Evolutionary conservation across 2,329 filamentous ascomycete genomes (phyloP).

Genomic region (Aspergillus vadensis): DNA sequence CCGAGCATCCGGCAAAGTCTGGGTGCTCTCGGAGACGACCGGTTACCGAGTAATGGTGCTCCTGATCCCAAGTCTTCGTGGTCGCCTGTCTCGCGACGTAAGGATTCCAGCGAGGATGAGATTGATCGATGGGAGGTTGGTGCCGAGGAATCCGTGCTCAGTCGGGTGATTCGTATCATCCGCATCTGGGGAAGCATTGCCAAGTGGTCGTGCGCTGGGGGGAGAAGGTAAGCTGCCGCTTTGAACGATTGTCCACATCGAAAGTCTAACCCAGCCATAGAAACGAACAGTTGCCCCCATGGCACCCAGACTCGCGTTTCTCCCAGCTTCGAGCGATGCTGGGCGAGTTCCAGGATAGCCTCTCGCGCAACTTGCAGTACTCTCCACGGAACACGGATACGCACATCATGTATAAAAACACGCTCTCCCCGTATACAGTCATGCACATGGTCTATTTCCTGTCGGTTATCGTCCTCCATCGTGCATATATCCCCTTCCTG

Average conservation of each 20-base stretch:
- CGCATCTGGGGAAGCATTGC: slow-evolving; percentile 59
- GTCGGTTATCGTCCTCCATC: slow-evolving; percentile 57
- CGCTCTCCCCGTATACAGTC: slow-evolving; percentile 55
- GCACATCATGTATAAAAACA: slow-evolving; percentile 55
- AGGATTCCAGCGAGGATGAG: slow-evolving; percentile 45
- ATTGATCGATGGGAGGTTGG: slow-evolving; percentile 57
- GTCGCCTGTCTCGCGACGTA: slow-evolving; percentile 43
- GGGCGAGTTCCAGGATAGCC: slow-evolving; percentile 52
- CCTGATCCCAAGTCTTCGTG: slow-evolving; percentile 38
- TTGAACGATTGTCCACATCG: background rate
- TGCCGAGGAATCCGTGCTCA: slow-evolving; percentile 55
- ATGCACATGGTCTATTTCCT: slow-evolving; percentile 58
- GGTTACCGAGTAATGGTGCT: slow-evolving; percentile 36
- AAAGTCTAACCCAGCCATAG: slow-evolving; percentile 26
- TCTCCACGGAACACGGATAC: slow-evolving; percentile 55
- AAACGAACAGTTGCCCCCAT: slow-evolving; percentile 54
- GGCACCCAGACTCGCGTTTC: slow-evolving; percentile 55
- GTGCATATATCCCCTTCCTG: slow-evolving; percentile 59
- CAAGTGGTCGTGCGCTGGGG: slow-evolving; percentile 57
- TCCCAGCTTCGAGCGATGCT: slow-evolving; percentile 49
- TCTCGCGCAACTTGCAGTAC: slow-evolving; percentile 56
- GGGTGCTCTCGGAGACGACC: slow-evolving; percentile 41
- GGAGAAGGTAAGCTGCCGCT: slow-evolving; percentile 50
- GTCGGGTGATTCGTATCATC: slow-evolving; percentile 57
- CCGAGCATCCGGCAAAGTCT: slow-evolving; percentile 46